These are phyloP conservation scores for Cephalotrichum gorgonifer DNA, from an alignment of 2,329 filamentous ascomycete species.

Conservation along the genomic window DNA sequence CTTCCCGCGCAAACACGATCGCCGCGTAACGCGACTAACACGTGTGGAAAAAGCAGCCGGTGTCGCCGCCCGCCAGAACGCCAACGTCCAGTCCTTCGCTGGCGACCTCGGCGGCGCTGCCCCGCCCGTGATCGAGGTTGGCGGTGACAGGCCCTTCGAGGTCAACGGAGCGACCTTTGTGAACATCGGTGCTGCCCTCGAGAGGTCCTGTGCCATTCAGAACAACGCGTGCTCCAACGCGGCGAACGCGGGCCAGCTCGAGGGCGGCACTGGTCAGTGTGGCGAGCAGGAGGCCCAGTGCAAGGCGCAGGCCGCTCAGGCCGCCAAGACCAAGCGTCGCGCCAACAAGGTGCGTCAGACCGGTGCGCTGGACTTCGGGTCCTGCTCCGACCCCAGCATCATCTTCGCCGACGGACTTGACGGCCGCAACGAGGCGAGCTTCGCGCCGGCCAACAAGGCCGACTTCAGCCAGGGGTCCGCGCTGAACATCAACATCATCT, in stretches of 20 bases:
- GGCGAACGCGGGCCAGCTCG: constrained; percentile 29
- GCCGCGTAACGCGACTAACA: neutral
- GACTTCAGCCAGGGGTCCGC: constrained; percentile 44
- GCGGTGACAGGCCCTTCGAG: constrained; percentile 28
- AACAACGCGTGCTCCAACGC: constrained; percentile 38
- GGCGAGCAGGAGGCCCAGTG: constrained; percentile 28
- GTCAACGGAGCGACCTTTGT: constrained; percentile 46
- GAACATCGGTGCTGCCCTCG: constrained; percentile 30
- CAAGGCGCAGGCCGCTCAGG: constrained; percentile 12
- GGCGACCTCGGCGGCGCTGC: constrained; percentile 28
- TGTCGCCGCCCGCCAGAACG: constrained; percentile 6
- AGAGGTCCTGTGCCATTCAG: constrained; percentile 37
- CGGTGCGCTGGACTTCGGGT: constrained; percentile 27
- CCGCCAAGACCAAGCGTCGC: constrained; percentile 5
- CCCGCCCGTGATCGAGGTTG: constrained; percentile 27
- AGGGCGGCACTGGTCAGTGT: constrained; percentile 26
- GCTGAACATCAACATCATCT: constrained; percentile 23
- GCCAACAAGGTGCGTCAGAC: neutral
- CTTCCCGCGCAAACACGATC: neutral
- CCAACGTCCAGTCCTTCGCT: constrained; percentile 34
- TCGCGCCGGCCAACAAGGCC: constrained; percentile 24
- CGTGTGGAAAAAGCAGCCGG: neutral
- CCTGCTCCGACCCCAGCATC: constrained; percentile 35
- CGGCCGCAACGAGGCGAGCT: constrained; percentile 30
- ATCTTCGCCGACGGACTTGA: constrained; percentile 35